Evolutionary conservation across 2,329 filamentous ascomycete species (phyloP).

Genomic region (Pseudogymnoascus sp.): DNA sequence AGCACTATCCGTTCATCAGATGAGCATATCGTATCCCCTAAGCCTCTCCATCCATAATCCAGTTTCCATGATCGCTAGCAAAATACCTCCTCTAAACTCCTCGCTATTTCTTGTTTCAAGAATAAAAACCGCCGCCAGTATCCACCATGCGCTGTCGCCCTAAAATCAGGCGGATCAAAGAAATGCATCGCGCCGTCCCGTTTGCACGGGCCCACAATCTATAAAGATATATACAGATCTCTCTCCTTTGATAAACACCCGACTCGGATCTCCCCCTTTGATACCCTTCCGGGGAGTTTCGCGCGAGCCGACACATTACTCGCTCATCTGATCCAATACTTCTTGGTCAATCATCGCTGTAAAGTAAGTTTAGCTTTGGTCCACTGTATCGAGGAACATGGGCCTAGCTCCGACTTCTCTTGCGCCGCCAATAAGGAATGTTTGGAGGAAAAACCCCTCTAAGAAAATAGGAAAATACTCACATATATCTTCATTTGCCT

Average conservation of each 20-base stretch:
- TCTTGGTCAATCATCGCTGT: background rate
- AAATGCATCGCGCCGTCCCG: background rate
- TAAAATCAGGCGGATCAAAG: background rate
- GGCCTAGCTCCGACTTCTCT: background rate
- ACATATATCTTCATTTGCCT: background rate
- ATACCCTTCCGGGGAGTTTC: background rate
- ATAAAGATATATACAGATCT: conserved; percentile 3
- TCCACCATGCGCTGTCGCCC: background rate
- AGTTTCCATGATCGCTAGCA: background rate
- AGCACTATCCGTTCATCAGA: background rate
- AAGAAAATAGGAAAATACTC: background rate
- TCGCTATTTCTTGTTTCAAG: background rate
- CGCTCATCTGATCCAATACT: background rate
- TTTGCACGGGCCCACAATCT: background rate
- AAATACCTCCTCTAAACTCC: background rate
- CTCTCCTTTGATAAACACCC: background rate
- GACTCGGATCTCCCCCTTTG: background rate
- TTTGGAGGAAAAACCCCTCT: background rate
- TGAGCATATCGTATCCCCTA: background rate
- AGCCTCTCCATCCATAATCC: background rate
- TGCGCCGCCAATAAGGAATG: background rate
- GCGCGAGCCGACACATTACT: background rate
- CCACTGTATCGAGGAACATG: background rate
- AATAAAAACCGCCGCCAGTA: background rate
- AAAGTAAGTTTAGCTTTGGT: background rate